phyloP scores from a whole-genome alignment of 2,329 filamentous ascomycete species.

The Incumbomyces lentus region DNA sequence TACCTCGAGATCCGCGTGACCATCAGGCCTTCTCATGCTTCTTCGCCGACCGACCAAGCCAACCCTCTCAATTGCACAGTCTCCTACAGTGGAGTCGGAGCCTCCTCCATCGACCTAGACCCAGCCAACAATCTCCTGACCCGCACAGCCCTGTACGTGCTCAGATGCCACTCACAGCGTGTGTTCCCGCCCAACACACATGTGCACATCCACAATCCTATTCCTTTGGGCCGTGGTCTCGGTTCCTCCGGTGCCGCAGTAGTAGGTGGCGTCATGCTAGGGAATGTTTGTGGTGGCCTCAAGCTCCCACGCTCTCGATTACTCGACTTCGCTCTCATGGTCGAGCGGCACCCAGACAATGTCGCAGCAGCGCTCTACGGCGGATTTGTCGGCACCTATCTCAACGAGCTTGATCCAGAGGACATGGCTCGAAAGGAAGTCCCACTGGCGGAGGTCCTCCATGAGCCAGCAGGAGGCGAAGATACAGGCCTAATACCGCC shows the following conservation, averaged over 20 bases:
- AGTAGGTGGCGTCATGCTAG: conserved; percentile 87
- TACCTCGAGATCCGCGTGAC: conserved; percentile 84
- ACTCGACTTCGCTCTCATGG: conserved; percentile 96
- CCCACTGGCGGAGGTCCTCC: conserved; percentile 84
- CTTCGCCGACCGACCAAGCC: conserved; percentile 20
- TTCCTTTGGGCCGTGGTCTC: conserved; percentile 81
- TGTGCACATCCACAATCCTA: conserved; percentile 91
- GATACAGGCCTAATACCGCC: conserved; percentile 83
- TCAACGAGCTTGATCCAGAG: conserved; percentile 81
- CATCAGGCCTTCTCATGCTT: conserved; percentile 30
- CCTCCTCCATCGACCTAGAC: conserved; percentile 65
- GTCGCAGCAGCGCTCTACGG: conserved; percentile 91
- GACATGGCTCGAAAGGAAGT: conserved; percentile 88
- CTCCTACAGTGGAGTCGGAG: conserved; percentile 75
- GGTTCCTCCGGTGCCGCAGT: conserved; percentile 95
- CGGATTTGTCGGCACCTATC: conserved; percentile 91
- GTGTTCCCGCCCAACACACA: conserved; percentile 76
- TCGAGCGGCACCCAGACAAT: conserved; percentile 78
- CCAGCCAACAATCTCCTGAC: conserved; percentile 89
- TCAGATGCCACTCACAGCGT: conserved; percentile 81
- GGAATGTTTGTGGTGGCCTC: conserved; percentile 76
- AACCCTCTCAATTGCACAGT: conserved; percentile 62
- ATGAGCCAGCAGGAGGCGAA: conserved; percentile 76
- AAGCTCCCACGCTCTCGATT: conserved; percentile 64
- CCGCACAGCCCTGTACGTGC: conserved; percentile 83